phyloP scores from a whole-genome alignment of 345 rosid species.

The Citrus australasica region DNA sequence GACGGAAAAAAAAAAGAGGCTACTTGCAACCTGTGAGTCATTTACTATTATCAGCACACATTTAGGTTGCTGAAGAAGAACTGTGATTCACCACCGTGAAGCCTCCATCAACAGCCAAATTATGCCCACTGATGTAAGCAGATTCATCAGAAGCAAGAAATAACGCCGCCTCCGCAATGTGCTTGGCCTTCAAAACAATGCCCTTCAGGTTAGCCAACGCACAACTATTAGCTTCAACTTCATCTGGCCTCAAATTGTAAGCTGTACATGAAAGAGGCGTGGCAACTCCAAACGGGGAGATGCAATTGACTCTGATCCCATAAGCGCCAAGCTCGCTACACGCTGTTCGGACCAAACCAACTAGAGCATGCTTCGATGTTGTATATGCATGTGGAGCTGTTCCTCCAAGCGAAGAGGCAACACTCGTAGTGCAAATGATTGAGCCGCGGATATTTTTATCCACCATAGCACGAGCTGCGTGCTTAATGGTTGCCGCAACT shows the following conservation, averaged over 20 bases:
- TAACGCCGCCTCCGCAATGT: slow-evolving; percentile 80
- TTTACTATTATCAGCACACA: not conserved
- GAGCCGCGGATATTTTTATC: slow-evolving; percentile 61
- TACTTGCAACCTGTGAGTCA: not conserved
- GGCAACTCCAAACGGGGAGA: slow-evolving; percentile 81
- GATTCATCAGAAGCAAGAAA: slow-evolving; percentile 91
- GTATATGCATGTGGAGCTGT: slow-evolving; percentile 78
- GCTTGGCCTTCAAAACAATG: slow-evolving; percentile 57
- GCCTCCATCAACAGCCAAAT: slow-evolving; percentile 85
- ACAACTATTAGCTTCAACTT: slow-evolving; percentile 45
- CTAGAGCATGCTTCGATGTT: slow-evolving; percentile 70
- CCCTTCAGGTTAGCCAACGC: slow-evolving; percentile 61
- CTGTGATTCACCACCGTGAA: slow-evolving; percentile 51
- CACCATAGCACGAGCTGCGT: slow-evolving; percentile 82
- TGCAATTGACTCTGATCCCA: slow-evolving; percentile 84
- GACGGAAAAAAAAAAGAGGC: not conserved
- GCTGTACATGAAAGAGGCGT: slow-evolving; percentile 69
- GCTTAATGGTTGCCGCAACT: slow-evolving; percentile 70
- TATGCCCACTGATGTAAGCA: slow-evolving; percentile 77
- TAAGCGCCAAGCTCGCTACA: slow-evolving; percentile 70
- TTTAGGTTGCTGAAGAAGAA: slow-evolving; percentile 20
- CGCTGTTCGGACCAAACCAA: slow-evolving; percentile 70
- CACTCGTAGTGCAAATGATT: slow-evolving; percentile 74
- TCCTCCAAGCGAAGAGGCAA: slow-evolving; percentile 54
- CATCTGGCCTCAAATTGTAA: slow-evolving; percentile 39